Evolutionary conservation across 352 stramenopile species (phyloP), one percentile per base, ranked within the genome.

Genomic region (Pythium apleroticum): DNA sequence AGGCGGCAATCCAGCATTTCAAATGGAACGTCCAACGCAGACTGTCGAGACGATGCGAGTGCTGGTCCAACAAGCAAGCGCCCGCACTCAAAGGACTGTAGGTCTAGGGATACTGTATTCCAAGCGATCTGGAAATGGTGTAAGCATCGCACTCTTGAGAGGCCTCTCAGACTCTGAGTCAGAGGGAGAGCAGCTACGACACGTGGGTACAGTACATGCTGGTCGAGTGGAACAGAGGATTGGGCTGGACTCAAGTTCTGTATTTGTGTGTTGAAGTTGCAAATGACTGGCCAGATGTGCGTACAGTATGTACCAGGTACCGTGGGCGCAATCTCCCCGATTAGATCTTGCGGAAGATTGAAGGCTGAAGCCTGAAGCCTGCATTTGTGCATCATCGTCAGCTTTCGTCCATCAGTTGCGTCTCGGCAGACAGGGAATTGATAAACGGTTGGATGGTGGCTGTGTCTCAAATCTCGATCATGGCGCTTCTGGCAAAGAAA

Each of bases 391-490:
- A 17, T 48, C 39, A 48, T 24, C 39, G 39, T 24, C 17, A 5
- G n/a, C 43, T 7, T 22, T 50, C 7, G 43, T 50, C 37, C 37
- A 46, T 46, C 37, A 46, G 37, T 46, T 46, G 37, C 37, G 14
- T 8, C 9, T 4, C 37, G 37, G 19, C 37, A 46, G 37, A 46
- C 37, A 46, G 37, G 37, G 37, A 8, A 27, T 6, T 12, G 0
- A n/a, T n/a, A 6, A 11, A 17, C 20, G 7, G 43, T 50, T 50
- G 43, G 20, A 4, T 22, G n/a, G 14, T 48, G 7, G 39, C n/a
- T 50, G 43, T 50, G 43, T 50, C 43, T 50, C 43, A 50, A 50
- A 48, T n/a, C n/a, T n/a, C n/a, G n/a, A n/a, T n/a, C n/a, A 27
- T 50, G 43, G 43, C 43, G n/a, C 43, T 50, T 50, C 43, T 50